Conservation (phyloP, 225 moss, liverwort and hornwort species). For the Pleurozium schreberi region DNA sequence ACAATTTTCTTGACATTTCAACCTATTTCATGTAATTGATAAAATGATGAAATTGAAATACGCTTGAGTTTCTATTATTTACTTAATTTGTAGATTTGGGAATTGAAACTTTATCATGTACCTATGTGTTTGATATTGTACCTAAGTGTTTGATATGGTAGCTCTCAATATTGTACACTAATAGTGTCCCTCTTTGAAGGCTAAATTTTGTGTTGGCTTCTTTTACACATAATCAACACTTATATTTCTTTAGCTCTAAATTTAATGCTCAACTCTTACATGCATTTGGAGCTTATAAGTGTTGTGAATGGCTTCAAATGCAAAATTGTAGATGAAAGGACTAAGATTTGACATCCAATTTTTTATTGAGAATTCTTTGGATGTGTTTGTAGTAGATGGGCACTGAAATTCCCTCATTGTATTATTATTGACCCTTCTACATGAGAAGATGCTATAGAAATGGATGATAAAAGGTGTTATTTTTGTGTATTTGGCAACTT, state of each 20-base stretch:
- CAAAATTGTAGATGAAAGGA: neutral
- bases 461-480: accelerated
- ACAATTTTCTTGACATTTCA: too few relatives aligned
- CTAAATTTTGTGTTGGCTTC: too few relatives aligned
- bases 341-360: neutral
- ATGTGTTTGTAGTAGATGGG: neutral
- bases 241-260: accelerated
- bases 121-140: too few relatives aligned
- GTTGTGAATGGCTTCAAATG: neutral
- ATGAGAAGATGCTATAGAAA: neutral
- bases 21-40: too few relatives aligned
- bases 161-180: too few relatives aligned
- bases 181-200: too few relatives aligned
- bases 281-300: neutral
- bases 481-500: neutral
- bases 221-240: too few relatives aligned
- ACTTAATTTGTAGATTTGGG: too few relatives aligned
- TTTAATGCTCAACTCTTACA: accelerated
- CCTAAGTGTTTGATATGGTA: too few relatives aligned
- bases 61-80: too few relatives aligned
- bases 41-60: too few relatives aligned
- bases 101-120: too few relatives aligned
- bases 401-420: neutral
- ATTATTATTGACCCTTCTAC: neutral
- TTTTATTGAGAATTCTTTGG: neutral